These are phyloP conservation scores for Globisporangium viniferum DNA, from an alignment of 352 stramenopile species.

Conservation along the genomic window DNA sequence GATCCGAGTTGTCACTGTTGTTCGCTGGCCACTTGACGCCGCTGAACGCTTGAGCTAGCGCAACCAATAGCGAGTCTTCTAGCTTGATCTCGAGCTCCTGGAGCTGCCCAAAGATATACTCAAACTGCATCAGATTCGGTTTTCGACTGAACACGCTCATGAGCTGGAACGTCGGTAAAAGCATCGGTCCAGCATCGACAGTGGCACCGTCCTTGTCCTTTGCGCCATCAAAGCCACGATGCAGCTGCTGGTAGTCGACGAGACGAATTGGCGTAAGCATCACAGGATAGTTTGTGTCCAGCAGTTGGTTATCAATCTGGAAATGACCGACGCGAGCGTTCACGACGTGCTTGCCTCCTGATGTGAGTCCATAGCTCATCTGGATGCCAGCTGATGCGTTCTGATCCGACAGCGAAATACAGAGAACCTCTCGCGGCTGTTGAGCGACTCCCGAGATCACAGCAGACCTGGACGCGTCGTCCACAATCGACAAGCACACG, in stretches of 20 bases:
- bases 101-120: conserved; percentile 86
- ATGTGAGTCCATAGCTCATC: conserved; percentile 68
- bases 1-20: conserved; percentile 19
- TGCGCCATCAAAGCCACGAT: conserved; percentile 32
- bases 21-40: conserved; percentile 59
- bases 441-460: conserved; percentile 27
- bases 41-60: conserved; percentile 70
- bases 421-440: conserved; percentile 64
- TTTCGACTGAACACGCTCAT: conserved; percentile 75
- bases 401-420: conserved; percentile 68
- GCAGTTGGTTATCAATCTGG: conserved; percentile 83
- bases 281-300: conserved; percentile 84
- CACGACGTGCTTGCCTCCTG: conserved; percentile 68
- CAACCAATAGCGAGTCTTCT: conserved; percentile 75
- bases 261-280: conserved; percentile 69
- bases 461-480: conserved; percentile 45
- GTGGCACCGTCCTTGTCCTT: conserved; percentile 22
- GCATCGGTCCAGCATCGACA: conserved; percentile 21
- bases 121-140: conserved; percentile 68
- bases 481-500: conserved; percentile 73
- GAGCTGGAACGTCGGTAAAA: conserved; percentile 76
- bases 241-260: conserved; percentile 62
- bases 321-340: conserved; percentile 77
- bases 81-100: conserved; percentile 87
- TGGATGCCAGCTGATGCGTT: conserved; percentile 71